Evolutionary conservation across 495 filamentous ascomycete genomes (phyloP).

Genomic region (Xanthoparmelia taractica): DNA sequence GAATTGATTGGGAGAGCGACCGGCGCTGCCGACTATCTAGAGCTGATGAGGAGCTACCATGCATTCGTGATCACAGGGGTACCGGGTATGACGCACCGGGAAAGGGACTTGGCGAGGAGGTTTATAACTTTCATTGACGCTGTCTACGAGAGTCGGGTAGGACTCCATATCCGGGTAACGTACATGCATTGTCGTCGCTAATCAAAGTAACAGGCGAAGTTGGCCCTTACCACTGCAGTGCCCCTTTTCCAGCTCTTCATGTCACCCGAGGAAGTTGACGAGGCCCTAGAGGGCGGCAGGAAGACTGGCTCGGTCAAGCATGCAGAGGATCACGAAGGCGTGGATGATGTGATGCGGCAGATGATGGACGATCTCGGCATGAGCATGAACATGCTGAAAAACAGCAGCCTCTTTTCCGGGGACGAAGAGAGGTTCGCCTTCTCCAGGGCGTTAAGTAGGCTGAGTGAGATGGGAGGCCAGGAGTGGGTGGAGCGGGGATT

Average conservation of each 20-base stretch:
- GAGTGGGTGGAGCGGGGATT: slow-evolving; percentile 91
- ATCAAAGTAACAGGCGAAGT: slow-evolving; percentile 57
- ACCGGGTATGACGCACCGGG: slow-evolving; percentile 77
- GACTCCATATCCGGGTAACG: slow-evolving; percentile 17
- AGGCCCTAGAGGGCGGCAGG: slow-evolving; percentile 33
- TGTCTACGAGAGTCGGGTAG: slow-evolving; percentile 69
- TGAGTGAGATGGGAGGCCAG: slow-evolving; percentile 87
- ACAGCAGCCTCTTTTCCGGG: slow-evolving; percentile 79
- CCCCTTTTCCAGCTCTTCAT: slow-evolving; percentile 83
- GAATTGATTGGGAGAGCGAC: slow-evolving; percentile 83
- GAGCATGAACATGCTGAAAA: slow-evolving; percentile 78
- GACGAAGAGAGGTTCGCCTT: slow-evolving; percentile 98
- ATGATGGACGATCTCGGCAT: slow-evolving; percentile 92
- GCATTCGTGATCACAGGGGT: slow-evolving; percentile 87
- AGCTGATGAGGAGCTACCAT: slow-evolving; percentile 83
- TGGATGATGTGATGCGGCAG: slow-evolving; percentile 75
- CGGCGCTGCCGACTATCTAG: slow-evolving; percentile 89
- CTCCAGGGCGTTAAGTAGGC: slow-evolving; percentile 72
- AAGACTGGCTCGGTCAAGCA: slow-evolving; percentile 28
- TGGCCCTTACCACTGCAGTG: slow-evolving; percentile 83
- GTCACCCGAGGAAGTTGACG: slow-evolving; percentile 63
- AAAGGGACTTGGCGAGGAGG: slow-evolving; percentile 80
- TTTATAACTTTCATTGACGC: slow-evolving; percentile 98
- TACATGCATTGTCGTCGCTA: background rate
- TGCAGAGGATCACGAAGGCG: slow-evolving; percentile 46